phyloP scores from a whole-genome alignment of 108 stramenopile species.

The Skeletonema marinoi region DNA sequence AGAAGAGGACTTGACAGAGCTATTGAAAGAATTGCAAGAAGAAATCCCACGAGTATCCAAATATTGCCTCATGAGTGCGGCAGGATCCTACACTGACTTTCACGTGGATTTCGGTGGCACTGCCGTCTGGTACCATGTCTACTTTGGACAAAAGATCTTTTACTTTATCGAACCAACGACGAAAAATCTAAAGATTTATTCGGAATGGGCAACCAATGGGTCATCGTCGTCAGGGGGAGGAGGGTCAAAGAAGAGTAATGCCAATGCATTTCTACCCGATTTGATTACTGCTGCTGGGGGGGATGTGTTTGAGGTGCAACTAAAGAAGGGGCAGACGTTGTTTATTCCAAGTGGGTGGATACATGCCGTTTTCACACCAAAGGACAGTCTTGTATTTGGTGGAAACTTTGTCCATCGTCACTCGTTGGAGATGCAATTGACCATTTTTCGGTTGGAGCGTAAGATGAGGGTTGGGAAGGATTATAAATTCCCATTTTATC shows the following conservation, averaged over 20 bases:
- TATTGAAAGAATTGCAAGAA: conserved; percentile 19
- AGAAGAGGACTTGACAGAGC: conserved; percentile 10
- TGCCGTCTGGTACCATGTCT: conserved; percentile 91
- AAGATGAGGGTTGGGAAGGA: conserved; percentile 24
- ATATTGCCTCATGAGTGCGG: conserved; percentile 88
- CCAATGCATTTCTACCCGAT: conserved; percentile 37
- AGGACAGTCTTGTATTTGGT: conserved; percentile 86
- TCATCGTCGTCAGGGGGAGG: conserved; percentile 60
- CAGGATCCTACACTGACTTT: conserved; percentile 92
- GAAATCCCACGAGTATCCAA: conserved; percentile 68
- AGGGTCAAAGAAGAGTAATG: conserved; percentile 20
- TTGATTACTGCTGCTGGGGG: conserved; percentile 23
- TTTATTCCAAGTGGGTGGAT: conserved; percentile 94
- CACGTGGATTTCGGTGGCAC: conserved; percentile 97
- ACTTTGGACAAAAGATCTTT: conserved; percentile 85
- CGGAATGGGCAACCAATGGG: conserved; percentile 82
- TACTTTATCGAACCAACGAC: conserved; percentile 74
- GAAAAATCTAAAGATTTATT: conserved; percentile 73
- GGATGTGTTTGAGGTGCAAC: conserved; percentile 42
- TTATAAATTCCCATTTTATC: conserved; percentile 30
- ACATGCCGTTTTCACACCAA: conserved; percentile 92
- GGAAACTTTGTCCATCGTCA: conserved; percentile 85
- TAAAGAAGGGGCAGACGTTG: conserved; percentile 78
- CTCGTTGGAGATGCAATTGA: conserved; percentile 31
- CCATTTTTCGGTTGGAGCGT: conserved; percentile 21